Base-by-base conservation (phyloP, 192 early-diverging fungal genomes). In the Piromyces sp. region DNA sequence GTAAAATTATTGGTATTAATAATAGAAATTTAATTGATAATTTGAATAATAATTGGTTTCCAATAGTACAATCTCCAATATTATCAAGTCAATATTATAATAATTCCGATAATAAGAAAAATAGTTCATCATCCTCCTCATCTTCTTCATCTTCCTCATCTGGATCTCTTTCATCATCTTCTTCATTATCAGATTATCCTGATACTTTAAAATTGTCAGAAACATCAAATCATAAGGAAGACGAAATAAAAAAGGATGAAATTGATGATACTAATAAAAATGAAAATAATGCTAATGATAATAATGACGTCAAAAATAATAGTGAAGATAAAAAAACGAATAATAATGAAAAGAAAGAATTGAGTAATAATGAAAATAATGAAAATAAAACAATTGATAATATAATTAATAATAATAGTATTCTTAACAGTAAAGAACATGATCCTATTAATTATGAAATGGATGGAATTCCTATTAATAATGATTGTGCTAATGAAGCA, bases 1-100 rank as follows among this genome's bases (percentile, higher is more conserved):
- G 94, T 29, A 85, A 86, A 31, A 83, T 94, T 26, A 87, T 51
- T 51, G 42, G 42, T 51, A 51, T 51, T 33, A 33, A 33, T 51
- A 51, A 51, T 51, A 17, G 42, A 51, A 51, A 51, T 51, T 51
- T 51, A 51, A 51, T 22, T 22, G 42, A 51, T 51, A 51, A 51
- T 51, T 51, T 51, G 22, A 51, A 51, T 51, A 51, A 51, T 51
- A 51, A 51, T 51, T 51, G 42, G 42, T 51, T 51, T 51, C 42
- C 42, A 22, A 51, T 51, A 3, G 16, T 51, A 22, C 42, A 51
- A 51, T 51, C 42, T 0, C 42, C 42, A 17, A 0, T 51, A 17
- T 51, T 51, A 51, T 51, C 42, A 51, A 51, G 6, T 51, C 42
- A 51, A 40, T 40, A 40, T 40, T 40, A 40, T 13, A 40, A 40